Base-by-base conservation (phyloP, 2,329 filamentous ascomycete species). In the Scleromitrula shiraiana region DNA sequence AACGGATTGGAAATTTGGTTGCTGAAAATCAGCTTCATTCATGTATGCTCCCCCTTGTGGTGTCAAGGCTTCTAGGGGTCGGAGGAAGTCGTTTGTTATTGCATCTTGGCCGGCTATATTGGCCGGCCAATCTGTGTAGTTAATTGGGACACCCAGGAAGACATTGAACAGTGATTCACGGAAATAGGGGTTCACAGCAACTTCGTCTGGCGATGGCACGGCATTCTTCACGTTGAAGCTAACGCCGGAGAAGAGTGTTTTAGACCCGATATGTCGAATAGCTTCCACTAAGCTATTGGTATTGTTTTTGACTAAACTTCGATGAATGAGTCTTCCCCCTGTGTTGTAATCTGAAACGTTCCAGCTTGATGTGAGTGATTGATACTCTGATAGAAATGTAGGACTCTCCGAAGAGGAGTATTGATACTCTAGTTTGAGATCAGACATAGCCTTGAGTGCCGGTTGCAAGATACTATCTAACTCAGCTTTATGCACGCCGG, bases 1-100 rank as follows among this genome's bases (percentile, higher is more conserved):
- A 3, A 56, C 61, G 9, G 63, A 20, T 58, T 72, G 64, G 58
- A 65, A 74, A 32, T 68, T 51, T 0, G 63, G 62, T 57, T 73
- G 65, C 32, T 61, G 60, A 42, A 71, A 69, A 56, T 75, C 67
- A 1, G 69, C 72, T 62, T 78, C 74, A 54, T 74, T 76, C 66
- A 72, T 64, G 58, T 74, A 74, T 1, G 67, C 63, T 4, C 67
- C 70, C 7, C 64, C 62, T 1, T 63, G 64, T 0, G 70, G 69
- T 0, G 69, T 69, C 10, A 67, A 61, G 3, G 53, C 60, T 35
- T 41, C 38, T 23, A 41, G 14, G 9, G 38, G 14, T 41, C 22
- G 22, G 15, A 14, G 14, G 14, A 41, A 15, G 15, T 19, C 12
- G 15, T 41, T 22, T 6, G 38, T 41, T 12, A 41, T 19, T 19